phyloP scores from a whole-genome alignment of 441 rosid genomes.

The Breynia disticha region DNA sequence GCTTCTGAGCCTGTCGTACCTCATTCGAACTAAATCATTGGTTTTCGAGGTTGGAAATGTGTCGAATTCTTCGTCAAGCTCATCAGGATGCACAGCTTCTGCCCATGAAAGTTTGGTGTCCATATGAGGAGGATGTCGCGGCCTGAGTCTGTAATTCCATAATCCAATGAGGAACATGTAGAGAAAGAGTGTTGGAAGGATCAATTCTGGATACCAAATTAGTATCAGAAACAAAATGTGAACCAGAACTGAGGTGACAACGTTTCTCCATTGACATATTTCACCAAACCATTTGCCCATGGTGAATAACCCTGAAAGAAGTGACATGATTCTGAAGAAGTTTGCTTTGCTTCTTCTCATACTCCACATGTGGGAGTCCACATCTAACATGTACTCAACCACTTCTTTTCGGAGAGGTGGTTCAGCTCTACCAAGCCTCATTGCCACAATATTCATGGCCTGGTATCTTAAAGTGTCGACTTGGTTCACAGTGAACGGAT shows the following conservation, averaged over 20 bases:
- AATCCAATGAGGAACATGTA: slow-evolving; percentile 73
- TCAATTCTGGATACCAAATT: slow-evolving; percentile 71
- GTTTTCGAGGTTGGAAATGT: slow-evolving; percentile 67
- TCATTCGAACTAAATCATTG: slow-evolving; percentile 54
- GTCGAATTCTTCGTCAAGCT: slow-evolving; percentile 85
- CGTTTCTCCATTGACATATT: slow-evolving; percentile 79
- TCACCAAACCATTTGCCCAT: slow-evolving; percentile 79
- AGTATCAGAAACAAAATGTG: slow-evolving; percentile 66
- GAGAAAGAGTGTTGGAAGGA: slow-evolving; percentile 68
- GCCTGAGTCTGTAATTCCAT: slow-evolving; percentile 73
- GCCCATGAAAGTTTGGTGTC: slow-evolving; percentile 76
- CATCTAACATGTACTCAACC: slow-evolving; percentile 89
- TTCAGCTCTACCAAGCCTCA: slow-evolving; percentile 83
- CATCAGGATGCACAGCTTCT: slow-evolving; percentile 70
- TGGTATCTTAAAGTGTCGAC: slow-evolving; percentile 74
- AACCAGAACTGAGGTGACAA: slow-evolving; percentile 56
- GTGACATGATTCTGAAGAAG: slow-evolving; percentile 64
- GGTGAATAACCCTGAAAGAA: slow-evolving; percentile 53
- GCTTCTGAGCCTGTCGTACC: slow-evolving; percentile 78
- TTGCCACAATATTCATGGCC: slow-evolving; percentile 77
- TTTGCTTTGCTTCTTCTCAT: slow-evolving; percentile 97
- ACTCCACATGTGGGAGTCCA: slow-evolving; percentile 92
- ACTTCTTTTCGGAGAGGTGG: slow-evolving; percentile 84
- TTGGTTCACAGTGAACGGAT: slow-evolving; percentile 78
- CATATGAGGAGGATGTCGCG: slow-evolving; percentile 84